These are phyloP conservation scores for Fusarium piperis DNA, from an alignment of 2,329 filamentous ascomycete species.

Conservation along the genomic window DNA sequence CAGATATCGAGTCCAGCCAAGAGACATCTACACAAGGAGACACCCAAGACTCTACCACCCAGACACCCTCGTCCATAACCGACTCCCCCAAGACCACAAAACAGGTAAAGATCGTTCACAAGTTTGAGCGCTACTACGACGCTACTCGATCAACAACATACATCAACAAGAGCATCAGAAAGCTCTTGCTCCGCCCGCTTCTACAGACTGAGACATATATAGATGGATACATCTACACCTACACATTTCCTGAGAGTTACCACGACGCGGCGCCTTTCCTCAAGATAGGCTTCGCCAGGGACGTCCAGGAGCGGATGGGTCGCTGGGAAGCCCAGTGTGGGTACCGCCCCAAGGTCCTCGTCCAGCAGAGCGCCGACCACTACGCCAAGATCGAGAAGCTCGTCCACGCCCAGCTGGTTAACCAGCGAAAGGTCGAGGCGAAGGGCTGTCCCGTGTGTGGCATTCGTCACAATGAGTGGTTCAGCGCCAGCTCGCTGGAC, in stretches of 20 bases:
- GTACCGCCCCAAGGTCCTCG: constrained; percentile 36
- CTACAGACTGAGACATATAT: background rate
- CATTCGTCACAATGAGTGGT: constrained; percentile 43
- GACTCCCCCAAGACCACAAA: background rate
- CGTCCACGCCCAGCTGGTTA: constrained; percentile 42
- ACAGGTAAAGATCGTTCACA: constrained; percentile 9
- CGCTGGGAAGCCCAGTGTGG: constrained; percentile 36
- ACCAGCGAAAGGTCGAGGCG: constrained; percentile 38
- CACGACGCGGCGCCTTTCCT: constrained; percentile 27
- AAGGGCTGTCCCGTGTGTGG: constrained; percentile 37
- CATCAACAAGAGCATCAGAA: constrained; percentile 32
- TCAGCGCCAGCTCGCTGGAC: constrained; percentile 27
- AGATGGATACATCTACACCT: constrained; percentile 41
- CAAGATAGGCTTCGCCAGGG: constrained; percentile 45
- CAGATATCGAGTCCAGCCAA: background rate
- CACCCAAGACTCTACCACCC: background rate
- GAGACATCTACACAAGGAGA: background rate
- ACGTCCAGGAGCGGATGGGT: constrained; percentile 38
- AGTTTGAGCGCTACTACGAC: constrained; percentile 34
- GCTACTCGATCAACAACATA: background rate
- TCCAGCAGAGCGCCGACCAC: constrained; percentile 21
- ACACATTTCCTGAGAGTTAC: constrained; percentile 34
- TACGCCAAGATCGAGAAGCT: constrained; percentile 44
- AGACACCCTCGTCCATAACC: background rate
- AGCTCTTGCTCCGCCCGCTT: constrained; percentile 16